Evolutionary conservation across 768 basidiomycete genomes (phyloP), one percentile per base, ranked within the genome.

Genomic region (Phallus indusiatus): DNA sequence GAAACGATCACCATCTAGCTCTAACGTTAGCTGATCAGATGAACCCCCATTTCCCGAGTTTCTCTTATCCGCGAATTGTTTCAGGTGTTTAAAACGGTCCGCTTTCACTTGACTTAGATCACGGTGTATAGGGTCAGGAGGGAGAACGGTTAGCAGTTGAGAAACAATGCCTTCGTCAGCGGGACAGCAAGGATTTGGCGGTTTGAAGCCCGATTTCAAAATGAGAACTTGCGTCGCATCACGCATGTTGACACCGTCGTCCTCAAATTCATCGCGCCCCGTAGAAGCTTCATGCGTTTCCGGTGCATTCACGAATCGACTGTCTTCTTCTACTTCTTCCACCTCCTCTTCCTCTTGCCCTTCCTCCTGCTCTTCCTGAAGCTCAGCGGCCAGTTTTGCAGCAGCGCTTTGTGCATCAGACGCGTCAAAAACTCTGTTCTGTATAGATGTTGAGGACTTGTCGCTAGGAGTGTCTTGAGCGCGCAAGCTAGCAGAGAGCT

Each of bases 111-210:
- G 69, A 42, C 79, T 74, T 33, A 86, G 69, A 61, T 91, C 84
- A 63, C 81, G 75, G 66, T 81, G 88, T 57, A 78, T 79, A 6
- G 75, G 69, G 64, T 90, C 86, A 8, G 75, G 72, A 54, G 80
- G 82, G 60, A 84, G 77, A 59, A 78, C 78, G 3, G 84, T 81
- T 21, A 98, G 75, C 10, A 94, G 69, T 0, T 79, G 75, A 0
- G 79, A 75, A 21, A 91, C 65, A 56, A 90, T 81, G 1, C 81
- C 70, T 4, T 79, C 77, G 62, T 90, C 85, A 65, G 86, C 88
- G 2, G 94, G 88, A 69, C 90, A 86, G 75, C 93, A 95, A 6
- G 94, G 93, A 65, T 95, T 94, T 2, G 85, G 78, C 18, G 89
- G 84, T 61, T 77, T 79, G 75, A 90, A 89, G 42, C 79, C 76